Evolutionary conservation across 805 yeast species (phyloP), one percentile per base, ranked within the genome.

Genomic region (Candida maesae): DNA sequence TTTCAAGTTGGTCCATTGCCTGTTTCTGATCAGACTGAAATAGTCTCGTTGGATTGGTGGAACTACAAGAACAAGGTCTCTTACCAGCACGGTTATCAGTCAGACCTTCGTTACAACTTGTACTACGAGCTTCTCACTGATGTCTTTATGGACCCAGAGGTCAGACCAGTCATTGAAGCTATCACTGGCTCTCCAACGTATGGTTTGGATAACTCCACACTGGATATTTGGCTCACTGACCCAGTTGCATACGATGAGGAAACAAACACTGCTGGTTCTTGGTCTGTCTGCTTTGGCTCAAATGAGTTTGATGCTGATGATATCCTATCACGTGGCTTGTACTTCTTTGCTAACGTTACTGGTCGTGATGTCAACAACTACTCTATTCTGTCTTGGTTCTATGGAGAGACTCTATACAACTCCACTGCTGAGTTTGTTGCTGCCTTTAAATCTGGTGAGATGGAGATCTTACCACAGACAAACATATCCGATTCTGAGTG

Each of bases 151-250:
- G 41, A 39, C 18, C 36, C 32, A 13, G 41, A 38, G 2, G 39
- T 47, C 14, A 32, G 37, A 6, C 47, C 50, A 3, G 41, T 38
- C 2, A 41, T 50, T 33, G 52, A 42, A 18, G 53, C 46, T n/a
- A 47, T 53, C 18, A 43, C 45, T 7, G 42, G 42, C 27, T 38
- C 46, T 10, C 47, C 43, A 28, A 39, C 44, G 2, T 52, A 40
- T 26, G 59, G 59, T 19, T 9, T 31, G 15, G 54, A 54, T 16
- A 45, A 52, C 47, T 38, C 54, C 25, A 37, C 51, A 23, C 21
- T 54, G n/a, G 56, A 50, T 4, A 39, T 47, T 29, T 52, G 57
- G 57, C 46, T 49, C 43, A 52, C 57, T 14, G 57, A 52, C 35
- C 59, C 59, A 20, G 29, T 51, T 24, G 40, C 33, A 13, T 46